Base-by-base conservation (phyloP, 2,329 filamentous ascomycete species). In the Cercospora sp. region DNA sequence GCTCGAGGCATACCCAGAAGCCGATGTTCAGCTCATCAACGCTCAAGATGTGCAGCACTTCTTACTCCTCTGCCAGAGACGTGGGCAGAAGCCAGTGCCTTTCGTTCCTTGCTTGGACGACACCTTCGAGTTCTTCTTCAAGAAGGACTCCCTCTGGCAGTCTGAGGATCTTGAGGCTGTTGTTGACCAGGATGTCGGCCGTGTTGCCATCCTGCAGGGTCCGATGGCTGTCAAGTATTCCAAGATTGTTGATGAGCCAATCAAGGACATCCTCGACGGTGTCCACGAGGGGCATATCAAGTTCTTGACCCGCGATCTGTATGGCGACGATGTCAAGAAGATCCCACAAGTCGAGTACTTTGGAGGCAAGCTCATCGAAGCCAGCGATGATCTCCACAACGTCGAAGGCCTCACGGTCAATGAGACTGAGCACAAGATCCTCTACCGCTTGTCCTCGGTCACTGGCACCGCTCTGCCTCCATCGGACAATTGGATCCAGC, bases 131-230 rank as follows among this genome's bases (percentile, higher is more conserved):
- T 97, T 96, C 83, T 99, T 93, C 85, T 99, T 99, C 90, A 99
- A 99, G 89, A 99, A 99, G 85, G 95, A 99, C 80, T 99, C 95
- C 1, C 87, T 99, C 7, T 99, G 95, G 95, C 95, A 99, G 82
- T 98, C 95, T 0, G 95, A 99, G 82, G 95, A 99, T 77, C 86
- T 99, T 10, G 94, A 96, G 77, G 95, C 95, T 64, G 94, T 99
- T 67, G 94, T 97, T 69, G 94, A 87, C 74, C 95, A 98, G 81
- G 96, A 99, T 78, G 95, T 99, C 68, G 94, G 93, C 71, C 89
- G 96, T 78, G 97, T 94, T 55, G 97, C 94, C 83, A 97, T 99
- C 78, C 85, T 99, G 43, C 95, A 99, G 80, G 96, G 95, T 18
- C 95, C 95, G 5, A 93, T 94, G 82, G 91, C 95, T 65, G 95